Percentiles rank a stretch among this genome's conserved stretches.
These are phyloP conservation scores for Phytophthora fragariaefolia DNA, from an alignment of 352 stramenopile genomes.

Conservation along the genomic window DNA sequence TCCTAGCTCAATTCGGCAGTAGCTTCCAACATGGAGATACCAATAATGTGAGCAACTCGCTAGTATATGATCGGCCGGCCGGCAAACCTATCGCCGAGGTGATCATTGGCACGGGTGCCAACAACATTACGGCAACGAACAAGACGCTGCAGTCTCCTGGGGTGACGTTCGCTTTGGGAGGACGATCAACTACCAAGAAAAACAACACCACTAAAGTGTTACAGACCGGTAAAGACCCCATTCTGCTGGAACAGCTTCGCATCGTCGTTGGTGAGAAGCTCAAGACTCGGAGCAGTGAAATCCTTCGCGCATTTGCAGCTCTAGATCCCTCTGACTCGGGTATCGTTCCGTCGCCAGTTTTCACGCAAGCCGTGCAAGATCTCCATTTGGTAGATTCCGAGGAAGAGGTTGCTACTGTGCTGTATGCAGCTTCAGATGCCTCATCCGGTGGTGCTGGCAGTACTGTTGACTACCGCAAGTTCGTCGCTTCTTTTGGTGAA, in stretches of 20 bases:
- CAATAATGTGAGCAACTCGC: slow-evolving; percentile 70
- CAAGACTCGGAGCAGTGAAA: slow-evolving; percentile 40
- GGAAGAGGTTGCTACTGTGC: slow-evolving; percentile 39
- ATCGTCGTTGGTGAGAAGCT: slow-evolving; percentile 70
- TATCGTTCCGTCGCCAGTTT: slow-evolving; percentile 46
- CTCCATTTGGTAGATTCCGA: slow-evolving; percentile 54
- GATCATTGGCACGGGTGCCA: slow-evolving; percentile 19
- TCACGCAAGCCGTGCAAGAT: slow-evolving; percentile 57
- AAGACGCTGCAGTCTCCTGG: slow-evolving; percentile 64
- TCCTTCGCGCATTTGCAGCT: slow-evolving; percentile 54
- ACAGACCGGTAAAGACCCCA: slow-evolving; percentile 29
- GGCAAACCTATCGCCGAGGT: slow-evolving; percentile 27
- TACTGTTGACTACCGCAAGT: slow-evolving; percentile 65
- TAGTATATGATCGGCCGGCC: slow-evolving; percentile 46
- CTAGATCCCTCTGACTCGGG: slow-evolving; percentile 57
- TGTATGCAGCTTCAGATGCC: slow-evolving; percentile 7
- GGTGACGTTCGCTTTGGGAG: slow-evolving; percentile 41
- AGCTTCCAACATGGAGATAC: slow-evolving; percentile 72
- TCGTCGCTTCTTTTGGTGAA: slow-evolving; percentile 69
- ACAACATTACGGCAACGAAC: slow-evolving; percentile 32
- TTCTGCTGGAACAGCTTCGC: slow-evolving; percentile 66
- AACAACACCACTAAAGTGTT: slow-evolving; percentile 13
- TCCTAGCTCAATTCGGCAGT: slow-evolving; percentile 65
- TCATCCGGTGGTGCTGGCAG: slow-evolving; percentile 33
- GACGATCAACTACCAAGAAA: slow-evolving; percentile 17